A percentile compares a stretch with the other conserved stretches of the same genome.
These are phyloP conservation scores for Mucor piriformis DNA, from an alignment of 371 early-diverging fungal genomes.

Conservation along the genomic window DNA sequence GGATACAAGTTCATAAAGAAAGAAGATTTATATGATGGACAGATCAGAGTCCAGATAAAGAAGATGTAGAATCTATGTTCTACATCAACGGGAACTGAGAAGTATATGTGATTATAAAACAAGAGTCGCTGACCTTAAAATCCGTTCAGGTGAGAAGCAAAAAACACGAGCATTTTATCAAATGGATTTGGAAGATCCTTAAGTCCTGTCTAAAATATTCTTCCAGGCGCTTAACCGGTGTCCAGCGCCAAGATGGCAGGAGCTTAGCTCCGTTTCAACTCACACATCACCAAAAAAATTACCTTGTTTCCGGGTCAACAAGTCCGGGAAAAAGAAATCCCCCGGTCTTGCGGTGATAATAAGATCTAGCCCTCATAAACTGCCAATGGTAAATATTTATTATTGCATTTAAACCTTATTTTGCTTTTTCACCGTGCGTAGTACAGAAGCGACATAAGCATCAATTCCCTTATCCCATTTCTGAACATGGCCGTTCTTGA, in stretches of 20 bases:
- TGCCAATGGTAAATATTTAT: background rate
- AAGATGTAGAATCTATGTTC: no score
- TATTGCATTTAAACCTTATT: background rate
- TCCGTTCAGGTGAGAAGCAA: background rate
- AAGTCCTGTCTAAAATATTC: background rate
- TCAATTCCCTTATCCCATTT: slow-evolving; percentile 53
- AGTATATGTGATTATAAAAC: slow-evolving; percentile 4
- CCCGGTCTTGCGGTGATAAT: background rate
- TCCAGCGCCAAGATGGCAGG: background rate
- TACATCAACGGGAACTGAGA: no score
- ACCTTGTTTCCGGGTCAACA: background rate
- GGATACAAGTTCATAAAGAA: no score
- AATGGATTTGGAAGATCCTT: background rate
- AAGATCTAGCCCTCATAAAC: no score
- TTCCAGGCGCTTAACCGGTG: background rate
- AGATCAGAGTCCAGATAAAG: no score
- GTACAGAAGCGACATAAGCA: slow-evolving; percentile 41
- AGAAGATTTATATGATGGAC: no score
- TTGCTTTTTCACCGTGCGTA: slow-evolving; percentile 30
- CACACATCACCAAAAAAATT: no score
- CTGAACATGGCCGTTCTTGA: slow-evolving; percentile 38
- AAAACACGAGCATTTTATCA: slow-evolving; percentile 2
- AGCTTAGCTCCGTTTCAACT: background rate
- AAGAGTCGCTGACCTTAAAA: background rate
- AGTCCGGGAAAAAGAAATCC: background rate